Base-by-base conservation (phyloP, 495 filamentous ascomycete species). In the Hypoxylon lienhwacheense region DNA sequence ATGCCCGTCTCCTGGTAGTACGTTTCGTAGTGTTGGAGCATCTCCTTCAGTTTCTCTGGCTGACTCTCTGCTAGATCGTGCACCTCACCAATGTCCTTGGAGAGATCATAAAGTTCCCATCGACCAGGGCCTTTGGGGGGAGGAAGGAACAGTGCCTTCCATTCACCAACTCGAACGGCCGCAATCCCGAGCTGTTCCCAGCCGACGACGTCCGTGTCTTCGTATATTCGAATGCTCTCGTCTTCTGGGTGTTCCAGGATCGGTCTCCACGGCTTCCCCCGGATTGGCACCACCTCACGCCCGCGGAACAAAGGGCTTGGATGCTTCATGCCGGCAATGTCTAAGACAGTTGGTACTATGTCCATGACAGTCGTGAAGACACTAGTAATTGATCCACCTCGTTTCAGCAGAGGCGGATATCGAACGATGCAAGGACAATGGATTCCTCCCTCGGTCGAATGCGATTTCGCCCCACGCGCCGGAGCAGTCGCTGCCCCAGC, bases 281-380 rank as follows among this genome's bases (percentile, higher is more conserved):
- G 79, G 74, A 84, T 77, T 11, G 67, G 64, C 14, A 79, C 78
- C 5, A 83, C 67, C 52, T 80, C 73, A 2, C 80, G 73, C 12
- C 77, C 78, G 36, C 77, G 70, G 58, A 81, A 85, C 17, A 50
- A 69, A 3, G 80, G 73, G 2, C 75, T 76, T 0, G 81, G 82
- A 47, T 83, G 81, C 43, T 72, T 62, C 19, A 84, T 66, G 21
- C 80, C 81, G 0, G 81, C 84, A 71, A 85, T 78, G 19, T 84
- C 74, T 20, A 87, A 68, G 48, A 85, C 77, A 2, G 78, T 81
- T 2, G 81, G 82, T 11, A 77, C 77, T 2, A 85, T 66, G 59
- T 86, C 84, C 82, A 85, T 85, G 45, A 85, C 79, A 0, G 80
- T 86, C 20, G 75, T 73, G 68, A 84, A 86, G 33, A 74, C 66